Conservation (phyloP, 139 green algal genomes). For the Asterochloris erici region DNA sequence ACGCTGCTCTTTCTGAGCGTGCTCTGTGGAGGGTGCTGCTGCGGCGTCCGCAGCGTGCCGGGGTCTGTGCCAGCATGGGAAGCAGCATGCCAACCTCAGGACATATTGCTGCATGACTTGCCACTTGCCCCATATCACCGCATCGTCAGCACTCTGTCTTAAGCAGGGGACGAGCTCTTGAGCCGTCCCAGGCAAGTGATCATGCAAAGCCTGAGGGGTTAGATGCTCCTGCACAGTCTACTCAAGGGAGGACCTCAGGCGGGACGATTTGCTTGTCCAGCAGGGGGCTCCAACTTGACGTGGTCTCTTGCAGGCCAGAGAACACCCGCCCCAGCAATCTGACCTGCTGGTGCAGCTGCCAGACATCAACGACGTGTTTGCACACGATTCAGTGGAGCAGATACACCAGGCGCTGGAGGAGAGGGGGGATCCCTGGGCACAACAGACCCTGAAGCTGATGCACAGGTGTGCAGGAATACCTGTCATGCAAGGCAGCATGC, state of each 20-base stretch:
- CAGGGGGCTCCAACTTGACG: neutral
- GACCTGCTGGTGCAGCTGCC: constrained; percentile 18
- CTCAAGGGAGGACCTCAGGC: neutral
- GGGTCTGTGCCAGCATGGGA: too few relatives aligned
- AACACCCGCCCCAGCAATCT: constrained; percentile 1
- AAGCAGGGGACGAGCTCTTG: neutral
- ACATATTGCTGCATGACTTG: neutral
- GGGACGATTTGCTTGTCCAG: neutral
- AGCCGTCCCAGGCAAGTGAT: neutral
- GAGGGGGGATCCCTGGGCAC: constrained; percentile 5
- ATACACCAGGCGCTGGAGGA: constrained; percentile 14
- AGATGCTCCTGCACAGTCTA: neutral
- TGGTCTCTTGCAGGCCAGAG: neutral
- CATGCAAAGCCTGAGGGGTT: neutral
- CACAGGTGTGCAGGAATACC: neutral
- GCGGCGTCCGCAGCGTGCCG: too few relatives aligned
- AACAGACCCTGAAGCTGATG: constrained; percentile 18
- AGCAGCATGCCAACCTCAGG: neutral
- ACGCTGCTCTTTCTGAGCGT: neutral
- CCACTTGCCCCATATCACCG: neutral
- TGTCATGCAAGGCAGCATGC: too few relatives aligned
- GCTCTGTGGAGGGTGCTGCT: neutral
- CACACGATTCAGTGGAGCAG: neutral
- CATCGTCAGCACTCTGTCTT: neutral
- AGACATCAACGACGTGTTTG: constrained; percentile 25